Conservation (phyloP, 164 flowering plant species). For the Magnolia kwangsiensis region DNA sequence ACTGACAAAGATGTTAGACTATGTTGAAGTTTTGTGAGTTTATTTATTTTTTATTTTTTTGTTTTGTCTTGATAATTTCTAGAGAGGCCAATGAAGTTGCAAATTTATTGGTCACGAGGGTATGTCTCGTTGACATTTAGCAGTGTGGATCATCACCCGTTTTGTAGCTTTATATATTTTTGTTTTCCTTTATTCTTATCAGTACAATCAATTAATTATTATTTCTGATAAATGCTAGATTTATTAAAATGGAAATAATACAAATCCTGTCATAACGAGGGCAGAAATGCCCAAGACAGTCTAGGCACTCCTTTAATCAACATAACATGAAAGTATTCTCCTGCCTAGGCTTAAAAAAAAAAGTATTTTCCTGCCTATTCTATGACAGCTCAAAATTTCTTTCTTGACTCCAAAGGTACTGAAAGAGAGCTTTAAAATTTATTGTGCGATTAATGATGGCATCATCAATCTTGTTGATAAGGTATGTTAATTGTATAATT, state of each 20-base stretch:
- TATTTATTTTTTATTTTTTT: too few species aligned
- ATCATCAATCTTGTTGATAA: conserved; percentile 97
- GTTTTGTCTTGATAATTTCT: too few species aligned
- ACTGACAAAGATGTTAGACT: too few species aligned
- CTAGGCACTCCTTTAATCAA: not conserved
- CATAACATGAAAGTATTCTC: not conserved
- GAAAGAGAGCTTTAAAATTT: conserved; percentile 97
- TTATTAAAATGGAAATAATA: not conserved
- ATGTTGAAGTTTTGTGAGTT: too few species aligned
- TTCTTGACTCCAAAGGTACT: conserved; percentile 59
- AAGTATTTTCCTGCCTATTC: not conserved
- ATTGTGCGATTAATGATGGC: conserved; percentile 96
- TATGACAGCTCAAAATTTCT: not conserved
- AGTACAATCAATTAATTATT: too few species aligned
- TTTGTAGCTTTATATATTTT: too few species aligned
- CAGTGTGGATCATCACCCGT: too few species aligned
- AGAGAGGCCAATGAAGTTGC: too few species aligned
- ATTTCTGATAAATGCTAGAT: not conserved
- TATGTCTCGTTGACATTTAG: too few species aligned
- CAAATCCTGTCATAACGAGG: not conserved
- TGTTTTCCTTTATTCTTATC: too few species aligned
- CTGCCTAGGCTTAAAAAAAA: not conserved
- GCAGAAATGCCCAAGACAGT: not conserved
- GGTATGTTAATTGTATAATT: conserved; percentile 36
- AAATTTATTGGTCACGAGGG: too few species aligned